These are phyloP conservation scores for Teunomyces tritomae DNA, from an alignment of 805 yeast species.

Conservation along the genomic window DNA sequence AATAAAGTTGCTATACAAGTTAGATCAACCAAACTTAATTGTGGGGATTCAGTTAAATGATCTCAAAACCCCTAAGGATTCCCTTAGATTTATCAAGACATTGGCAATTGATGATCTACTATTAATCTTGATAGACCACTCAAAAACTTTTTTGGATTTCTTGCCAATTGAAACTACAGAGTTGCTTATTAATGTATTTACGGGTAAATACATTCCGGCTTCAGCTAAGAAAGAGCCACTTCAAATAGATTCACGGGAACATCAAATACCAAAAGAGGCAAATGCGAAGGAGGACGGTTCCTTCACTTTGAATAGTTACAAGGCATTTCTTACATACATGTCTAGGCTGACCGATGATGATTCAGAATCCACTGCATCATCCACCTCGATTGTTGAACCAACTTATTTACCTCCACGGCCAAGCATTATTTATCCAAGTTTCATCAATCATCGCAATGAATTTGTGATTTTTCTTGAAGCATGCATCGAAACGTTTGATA, in stretches of 20 bases:
- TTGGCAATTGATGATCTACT: slow-evolving; percentile 74
- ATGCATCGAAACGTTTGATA: slow-evolving; percentile 73
- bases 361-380: slow-evolving; percentile 1
- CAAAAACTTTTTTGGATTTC: slow-evolving; percentile 60
- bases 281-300: slow-evolving; percentile 16
- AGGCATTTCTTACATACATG: slow-evolving; percentile 29
- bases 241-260: not conserved
- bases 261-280: slow-evolving; percentile 1
- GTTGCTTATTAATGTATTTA: slow-evolving; percentile 79
- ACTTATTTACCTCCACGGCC: slow-evolving; percentile 93
- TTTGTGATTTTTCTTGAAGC: slow-evolving; percentile 93
- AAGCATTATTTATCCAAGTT: slow-evolving; percentile 78
- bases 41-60: slow-evolving; percentile 74
- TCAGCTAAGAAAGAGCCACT: slow-evolving; percentile 9
- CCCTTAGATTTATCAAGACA: slow-evolving; percentile 64
- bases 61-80: slow-evolving; percentile 55
- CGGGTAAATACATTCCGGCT: slow-evolving; percentile 69
- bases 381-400: slow-evolving; percentile 34
- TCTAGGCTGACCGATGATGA: slow-evolving; percentile 13
- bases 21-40: slow-evolving; percentile 70
- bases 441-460: slow-evolving; percentile 80
- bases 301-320: slow-evolving; percentile 29
- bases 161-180: slow-evolving; percentile 81
- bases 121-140: slow-evolving; percentile 63
- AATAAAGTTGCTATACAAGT: slow-evolving; percentile 62